Conservation (phyloP, 2,329 filamentous ascomycete species). For the Sclerotinia minor region DNA sequence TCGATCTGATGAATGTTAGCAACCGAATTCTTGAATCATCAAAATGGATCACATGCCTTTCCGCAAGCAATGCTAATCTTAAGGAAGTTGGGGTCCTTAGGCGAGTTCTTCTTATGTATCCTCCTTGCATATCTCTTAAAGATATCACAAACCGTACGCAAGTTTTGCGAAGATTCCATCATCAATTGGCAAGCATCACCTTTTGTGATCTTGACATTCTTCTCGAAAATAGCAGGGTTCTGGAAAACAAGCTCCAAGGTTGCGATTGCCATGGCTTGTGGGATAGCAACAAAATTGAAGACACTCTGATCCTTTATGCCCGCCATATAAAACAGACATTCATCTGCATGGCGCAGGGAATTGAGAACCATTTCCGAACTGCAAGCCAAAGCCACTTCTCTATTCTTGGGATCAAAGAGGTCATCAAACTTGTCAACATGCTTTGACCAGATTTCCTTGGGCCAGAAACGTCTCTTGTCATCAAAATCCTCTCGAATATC, state of each 20-base stretch:
- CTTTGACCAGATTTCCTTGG: slow-evolving; percentile 95
- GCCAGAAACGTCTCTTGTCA: slow-evolving; percentile 90
- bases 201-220: slow-evolving; percentile 95
- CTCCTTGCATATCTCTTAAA: slow-evolving; percentile 76
- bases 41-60: slow-evolving; percentile 58
- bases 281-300: slow-evolving; percentile 98
- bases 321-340: slow-evolving; percentile 97
- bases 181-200: slow-evolving; percentile 90
- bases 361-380: slow-evolving; percentile 94
- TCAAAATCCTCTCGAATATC: slow-evolving; percentile 88
- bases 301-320: slow-evolving; percentile 93
- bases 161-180: slow-evolving; percentile 89
- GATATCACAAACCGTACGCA: slow-evolving; percentile 75
- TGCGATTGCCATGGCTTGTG: slow-evolving; percentile 95
- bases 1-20: slow-evolving; percentile 56
- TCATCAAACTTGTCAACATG: slow-evolving; percentile 88
- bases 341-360: slow-evolving; percentile 80
- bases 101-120: slow-evolving; percentile 93
- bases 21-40: slow-evolving; percentile 46
- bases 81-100: slow-evolving; percentile 86
- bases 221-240: slow-evolving; percentile 81
- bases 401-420: slow-evolving; percentile 79
- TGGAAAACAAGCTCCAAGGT: slow-evolving; percentile 90
- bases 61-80: slow-evolving; percentile 89
- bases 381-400: slow-evolving; percentile 76